A percentile compares a stretch with the other conserved stretches of the same genome.
Conservation (phyloP, 2,329 filamentous ascomycete species). For the Byssoonygena ceratinophila region DNA sequence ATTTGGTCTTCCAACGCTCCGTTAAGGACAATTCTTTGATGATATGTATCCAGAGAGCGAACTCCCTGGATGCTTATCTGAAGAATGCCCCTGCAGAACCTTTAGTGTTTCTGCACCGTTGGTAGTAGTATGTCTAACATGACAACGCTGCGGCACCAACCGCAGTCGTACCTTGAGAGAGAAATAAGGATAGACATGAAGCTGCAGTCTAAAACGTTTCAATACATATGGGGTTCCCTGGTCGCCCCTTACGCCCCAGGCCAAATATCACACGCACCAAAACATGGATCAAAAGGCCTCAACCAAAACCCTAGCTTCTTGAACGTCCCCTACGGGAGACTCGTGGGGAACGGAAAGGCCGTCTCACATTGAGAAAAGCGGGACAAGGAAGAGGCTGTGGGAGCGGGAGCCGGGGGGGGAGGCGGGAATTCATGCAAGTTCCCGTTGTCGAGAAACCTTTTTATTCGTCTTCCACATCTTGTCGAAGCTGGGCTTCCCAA, state of each 20-base stretch:
- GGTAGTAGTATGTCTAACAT: background rate
- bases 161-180: background rate
- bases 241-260: no score
- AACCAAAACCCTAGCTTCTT: no score
- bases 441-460: background rate
- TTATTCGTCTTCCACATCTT: background rate
- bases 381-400: background rate
- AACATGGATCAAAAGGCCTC: no score
- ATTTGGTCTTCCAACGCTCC: slow-evolving; percentile 11
- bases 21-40: slow-evolving; percentile 11
- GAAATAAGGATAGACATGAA: background rate
- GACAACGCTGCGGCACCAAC: background rate
- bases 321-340: background rate
- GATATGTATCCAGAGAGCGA: background rate
- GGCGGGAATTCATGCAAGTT: background rate
- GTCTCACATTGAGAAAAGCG: background rate
- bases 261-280: no score
- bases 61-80: background rate
- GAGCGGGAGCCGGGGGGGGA: background rate
- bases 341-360: background rate
- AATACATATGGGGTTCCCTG: no score
- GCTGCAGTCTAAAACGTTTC: background rate
- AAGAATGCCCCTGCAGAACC: slow-evolving; percentile 13
- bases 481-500: background rate
- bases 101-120: slow-evolving; percentile 12